Conservation (phyloP, 352 stramenopile species). For the Phytophthora chlamydospora region DNA sequence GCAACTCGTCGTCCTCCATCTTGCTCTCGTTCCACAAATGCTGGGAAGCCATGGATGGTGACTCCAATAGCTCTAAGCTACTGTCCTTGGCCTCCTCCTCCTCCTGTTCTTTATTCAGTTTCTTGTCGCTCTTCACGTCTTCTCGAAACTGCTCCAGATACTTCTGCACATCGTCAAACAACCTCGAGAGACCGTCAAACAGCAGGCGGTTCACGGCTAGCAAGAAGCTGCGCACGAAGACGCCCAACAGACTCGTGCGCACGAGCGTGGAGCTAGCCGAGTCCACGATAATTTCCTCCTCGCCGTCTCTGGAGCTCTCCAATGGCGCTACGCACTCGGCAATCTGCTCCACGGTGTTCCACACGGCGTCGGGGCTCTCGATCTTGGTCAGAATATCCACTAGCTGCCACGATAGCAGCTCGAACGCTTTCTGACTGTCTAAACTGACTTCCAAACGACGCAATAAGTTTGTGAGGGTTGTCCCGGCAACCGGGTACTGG, state of each 20-base stretch:
- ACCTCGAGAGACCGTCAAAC: slow-evolving; percentile 72
- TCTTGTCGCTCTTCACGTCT: slow-evolving; percentile 37
- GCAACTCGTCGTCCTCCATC: slow-evolving; percentile 35
- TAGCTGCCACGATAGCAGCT: slow-evolving; percentile 51
- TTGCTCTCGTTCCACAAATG: slow-evolving; percentile 39
- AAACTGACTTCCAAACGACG: slow-evolving; percentile 51
- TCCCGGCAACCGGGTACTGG: slow-evolving; percentile 45
- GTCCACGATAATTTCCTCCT: slow-evolving; percentile 34
- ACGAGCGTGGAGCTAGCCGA: slow-evolving; percentile 55
- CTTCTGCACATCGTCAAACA: slow-evolving; percentile 66
- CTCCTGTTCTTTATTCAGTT: background rate
- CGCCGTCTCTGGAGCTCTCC: slow-evolving; percentile 20
- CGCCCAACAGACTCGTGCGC: slow-evolving; percentile 60
- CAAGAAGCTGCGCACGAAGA: slow-evolving; percentile 79
- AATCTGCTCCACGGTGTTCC: slow-evolving; percentile 71
- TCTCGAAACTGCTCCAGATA: slow-evolving; percentile 58
- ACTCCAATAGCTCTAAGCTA: slow-evolving; percentile 30
- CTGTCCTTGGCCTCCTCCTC: slow-evolving; percentile 21
- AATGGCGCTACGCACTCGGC: slow-evolving; percentile 63
- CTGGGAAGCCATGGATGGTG: slow-evolving; percentile 23
- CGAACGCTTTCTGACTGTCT: slow-evolving; percentile 40
- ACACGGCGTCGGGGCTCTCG: slow-evolving; percentile 66
- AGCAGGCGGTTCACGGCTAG: slow-evolving; percentile 59
- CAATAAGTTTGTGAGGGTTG: slow-evolving; percentile 50
- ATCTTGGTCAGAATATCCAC: slow-evolving; percentile 60